Evolutionary conservation across 306 rosid genomes (phyloP), one percentile per base, ranked within the genome.

Genomic region (Lagenaria siceraria): DNA sequence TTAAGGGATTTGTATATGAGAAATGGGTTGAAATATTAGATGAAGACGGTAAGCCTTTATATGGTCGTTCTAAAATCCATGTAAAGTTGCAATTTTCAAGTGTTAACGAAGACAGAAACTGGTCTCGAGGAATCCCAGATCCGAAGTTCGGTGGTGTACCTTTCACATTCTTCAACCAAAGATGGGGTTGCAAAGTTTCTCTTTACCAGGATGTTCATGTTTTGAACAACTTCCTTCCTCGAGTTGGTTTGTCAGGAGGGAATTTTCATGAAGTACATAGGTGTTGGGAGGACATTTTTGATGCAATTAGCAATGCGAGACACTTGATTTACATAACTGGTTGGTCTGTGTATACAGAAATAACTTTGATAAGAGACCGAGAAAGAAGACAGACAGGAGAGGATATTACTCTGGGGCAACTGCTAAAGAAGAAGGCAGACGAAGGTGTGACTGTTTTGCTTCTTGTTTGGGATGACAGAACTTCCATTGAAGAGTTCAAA

Each of bases 381-480:
- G 31, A 12, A 0, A 59, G 75, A 77, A 8, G 63, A 68, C 77
- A 25, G 11, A 53, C 74, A 31, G 68, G 76, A 65, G 83, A 64
- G 10, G 80, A 54, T 15, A 36, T 78, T 8, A 89, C 89, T 6
- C 90, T 92, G 9, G 97, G 98, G 33, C 81, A 92, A 75, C 84
- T 90, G 11, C 93, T 92, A 8, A 90, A 80, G 86, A 85, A 19
- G 76, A 95, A 92, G 82, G 98, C 96, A 0, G 52, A 89, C 25
- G 88, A 95, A 79, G 96, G 92, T 62, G 93, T 92, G 22, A 75
- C 15, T 21, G 97, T 95, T 79, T 87, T 92, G 38, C 51, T 92
- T 88, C 95, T 95, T 80, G 86, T 95, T 78, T 95, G 97, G 97
- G 91, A 89, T 78, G 98, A 90, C 58, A 90, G 90, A 78, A 92